Conservation (phyloP, 306 rosid species). For the Cotoneaster glaucophyllus region DNA sequence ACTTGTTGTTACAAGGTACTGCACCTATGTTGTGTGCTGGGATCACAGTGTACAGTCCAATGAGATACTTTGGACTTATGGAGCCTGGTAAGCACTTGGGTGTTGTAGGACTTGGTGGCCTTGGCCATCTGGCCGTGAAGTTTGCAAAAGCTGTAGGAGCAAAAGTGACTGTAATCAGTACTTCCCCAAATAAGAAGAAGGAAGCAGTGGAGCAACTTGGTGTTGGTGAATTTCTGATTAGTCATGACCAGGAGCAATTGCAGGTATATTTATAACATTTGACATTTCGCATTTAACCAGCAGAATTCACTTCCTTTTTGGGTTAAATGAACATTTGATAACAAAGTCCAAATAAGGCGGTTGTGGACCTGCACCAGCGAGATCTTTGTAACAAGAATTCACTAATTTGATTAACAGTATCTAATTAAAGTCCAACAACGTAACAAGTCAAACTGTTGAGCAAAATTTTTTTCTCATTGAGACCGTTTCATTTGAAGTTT, state of each 20-base stretch:
- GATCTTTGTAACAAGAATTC: too few relatives aligned
- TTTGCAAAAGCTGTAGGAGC: slow-evolving; percentile 4
- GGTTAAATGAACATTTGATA: too few relatives aligned
- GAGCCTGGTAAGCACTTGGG: not conserved
- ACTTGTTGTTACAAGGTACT: not conserved
- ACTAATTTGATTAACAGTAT: too few relatives aligned
- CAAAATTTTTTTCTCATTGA: not conserved
- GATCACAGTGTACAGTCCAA: slow-evolving; percentile 3
- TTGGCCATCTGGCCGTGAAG: not conserved
- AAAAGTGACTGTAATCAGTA: not conserved
- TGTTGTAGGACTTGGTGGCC: not conserved
- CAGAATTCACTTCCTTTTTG: too few relatives aligned
- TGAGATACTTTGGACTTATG: not conserved
- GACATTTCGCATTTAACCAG: not conserved
- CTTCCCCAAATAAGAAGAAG: not conserved
- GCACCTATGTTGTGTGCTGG: slow-evolving; percentile 9
- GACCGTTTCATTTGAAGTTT: too few relatives aligned
- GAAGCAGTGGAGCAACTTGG: not conserved
- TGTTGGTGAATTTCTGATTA: slow-evolving; percentile 1
- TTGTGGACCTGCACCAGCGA: too few relatives aligned
- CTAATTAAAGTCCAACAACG: not conserved
- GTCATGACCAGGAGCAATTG: slow-evolving; percentile 7
- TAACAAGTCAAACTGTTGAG: too few relatives aligned
- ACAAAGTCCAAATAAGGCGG: too few relatives aligned
- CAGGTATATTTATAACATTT: not conserved